Conservation (phyloP, 768 basidiomycete genomes). For the Crassisporium funariophilum region DNA sequence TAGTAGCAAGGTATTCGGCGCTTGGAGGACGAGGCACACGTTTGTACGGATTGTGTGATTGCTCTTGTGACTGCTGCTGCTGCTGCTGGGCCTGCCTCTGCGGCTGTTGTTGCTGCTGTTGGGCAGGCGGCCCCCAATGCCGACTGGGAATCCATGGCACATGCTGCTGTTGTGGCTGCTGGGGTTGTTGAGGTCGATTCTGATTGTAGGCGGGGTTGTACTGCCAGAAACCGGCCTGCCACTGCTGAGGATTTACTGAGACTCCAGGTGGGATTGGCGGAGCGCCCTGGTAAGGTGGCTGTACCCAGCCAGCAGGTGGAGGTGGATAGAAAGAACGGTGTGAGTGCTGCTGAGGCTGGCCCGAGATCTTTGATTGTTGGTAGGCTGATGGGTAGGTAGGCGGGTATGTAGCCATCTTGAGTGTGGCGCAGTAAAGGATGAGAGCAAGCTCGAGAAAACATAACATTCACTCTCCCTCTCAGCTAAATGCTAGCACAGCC, state of each 20-base stretch:
- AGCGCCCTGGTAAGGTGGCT: slow-evolving; percentile 43
- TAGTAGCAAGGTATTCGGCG: slow-evolving; percentile 63
- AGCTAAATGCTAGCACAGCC: too few relatives aligned
- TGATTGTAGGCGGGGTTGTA: slow-evolving; percentile 29
- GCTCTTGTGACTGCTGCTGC: slow-evolving; percentile 19
- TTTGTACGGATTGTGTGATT: slow-evolving; percentile 62
- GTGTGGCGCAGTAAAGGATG: too few relatives aligned
- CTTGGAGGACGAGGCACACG: slow-evolving; percentile 61
- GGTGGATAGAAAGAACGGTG: too few relatives aligned
- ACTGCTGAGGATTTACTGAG: slow-evolving; percentile 45
- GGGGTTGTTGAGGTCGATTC: slow-evolving; percentile 7
- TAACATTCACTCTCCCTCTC: too few relatives aligned
- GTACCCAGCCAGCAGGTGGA: slow-evolving; percentile 11
- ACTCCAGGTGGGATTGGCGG: slow-evolving; percentile 59
- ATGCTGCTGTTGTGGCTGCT: slow-evolving; percentile 28
- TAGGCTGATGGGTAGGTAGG: too few relatives aligned
- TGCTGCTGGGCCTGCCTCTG: slow-evolving; percentile 26
- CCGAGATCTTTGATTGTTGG: too few relatives aligned
- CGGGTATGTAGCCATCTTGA: too few relatives aligned
- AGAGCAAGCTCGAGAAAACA: too few relatives aligned
- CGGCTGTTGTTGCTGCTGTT: slow-evolving; percentile 15
- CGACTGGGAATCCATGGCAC: slow-evolving; percentile 30
- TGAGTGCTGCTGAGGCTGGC: too few relatives aligned
- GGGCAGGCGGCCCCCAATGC: slow-evolving; percentile 23
- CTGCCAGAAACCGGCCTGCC: slow-evolving; percentile 57